Percentiles rank a stretch among this genome's conserved stretches.
Evolutionary conservation across 345 rosid genomes (phyloP).

Genomic region (Linum trigynum): DNA sequence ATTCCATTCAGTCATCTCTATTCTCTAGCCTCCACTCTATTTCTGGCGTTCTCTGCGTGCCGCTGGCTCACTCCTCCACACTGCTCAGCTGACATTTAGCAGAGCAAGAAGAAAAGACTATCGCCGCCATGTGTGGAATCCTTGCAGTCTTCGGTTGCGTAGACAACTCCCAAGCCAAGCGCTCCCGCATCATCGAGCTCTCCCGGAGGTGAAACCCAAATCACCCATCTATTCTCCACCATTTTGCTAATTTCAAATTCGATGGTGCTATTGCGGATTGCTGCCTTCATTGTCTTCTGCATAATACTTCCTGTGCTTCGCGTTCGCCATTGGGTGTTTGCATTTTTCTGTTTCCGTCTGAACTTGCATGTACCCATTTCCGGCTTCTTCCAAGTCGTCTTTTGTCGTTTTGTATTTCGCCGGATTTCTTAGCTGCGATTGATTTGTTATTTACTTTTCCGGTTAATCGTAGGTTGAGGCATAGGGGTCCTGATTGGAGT

Average conservation of each 20-base stretch:
- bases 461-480: constrained; percentile 40
- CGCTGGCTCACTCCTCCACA: not conserved
- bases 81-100: not conserved
- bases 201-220: constrained; percentile 45
- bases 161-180: constrained; percentile 66
- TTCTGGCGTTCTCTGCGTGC: not conserved
- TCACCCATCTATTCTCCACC: not conserved
- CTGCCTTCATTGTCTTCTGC: too few relatives aligned
- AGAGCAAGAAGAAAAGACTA: too few relatives aligned
- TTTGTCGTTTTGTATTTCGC: not conserved
- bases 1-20: constrained; percentile 1
- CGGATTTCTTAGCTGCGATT: not conserved
- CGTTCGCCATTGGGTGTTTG: not conserved
- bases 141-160: constrained; percentile 66
- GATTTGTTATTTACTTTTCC: not conserved
- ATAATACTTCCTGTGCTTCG: not conserved
- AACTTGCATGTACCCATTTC: not conserved
- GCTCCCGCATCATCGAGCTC: constrained; percentile 71
- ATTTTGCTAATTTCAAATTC: not conserved
- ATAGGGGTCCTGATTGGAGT: constrained; percentile 88
- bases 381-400: not conserved
- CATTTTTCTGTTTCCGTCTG: not conserved
- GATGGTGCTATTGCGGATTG: too few relatives aligned
- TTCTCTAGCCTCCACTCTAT: not conserved
- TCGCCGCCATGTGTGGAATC: constrained; percentile 66